Percentiles rank a stretch among this genome's conserved stretches.
Conservation (phyloP, 2,329 filamentous ascomycete species). For the Pseudogymnoascus sp. region DNA sequence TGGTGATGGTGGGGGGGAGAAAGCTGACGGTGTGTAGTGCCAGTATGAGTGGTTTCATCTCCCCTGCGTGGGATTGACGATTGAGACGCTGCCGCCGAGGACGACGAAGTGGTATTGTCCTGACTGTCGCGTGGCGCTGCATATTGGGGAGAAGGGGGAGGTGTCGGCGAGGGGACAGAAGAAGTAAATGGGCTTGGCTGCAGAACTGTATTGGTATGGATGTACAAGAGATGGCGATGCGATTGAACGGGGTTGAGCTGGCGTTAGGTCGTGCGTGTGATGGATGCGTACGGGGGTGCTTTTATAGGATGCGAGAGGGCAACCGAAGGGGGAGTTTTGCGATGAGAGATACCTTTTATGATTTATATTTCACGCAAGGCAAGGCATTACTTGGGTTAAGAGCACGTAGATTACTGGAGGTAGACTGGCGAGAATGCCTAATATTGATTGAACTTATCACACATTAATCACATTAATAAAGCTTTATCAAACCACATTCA, state of each 20-base stretch:
- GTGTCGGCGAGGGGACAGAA: slow-evolving; percentile 38
- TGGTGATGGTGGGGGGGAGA: slow-evolving; percentile 20
- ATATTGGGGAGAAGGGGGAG: slow-evolving; percentile 57
- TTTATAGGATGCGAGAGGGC: neutral
- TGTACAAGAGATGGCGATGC: neutral
- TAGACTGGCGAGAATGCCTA: neutral
- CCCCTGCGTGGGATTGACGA: slow-evolving; percentile 62
- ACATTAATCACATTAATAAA: neutral
- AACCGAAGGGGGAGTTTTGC: neutral
- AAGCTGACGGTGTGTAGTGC: slow-evolving; percentile 42
- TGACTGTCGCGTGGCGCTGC: slow-evolving; percentile 58
- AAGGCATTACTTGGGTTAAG: neutral
- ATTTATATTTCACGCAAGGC: neutral
- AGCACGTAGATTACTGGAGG: neutral
- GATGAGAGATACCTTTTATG: neutral
- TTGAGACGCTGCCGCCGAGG: slow-evolving; percentile 53
- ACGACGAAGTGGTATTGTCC: slow-evolving; percentile 83
- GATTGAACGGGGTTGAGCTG: neutral
- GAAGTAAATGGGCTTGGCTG: slow-evolving; percentile 18
- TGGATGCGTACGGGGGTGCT: neutral
- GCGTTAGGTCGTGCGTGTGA: neutral
- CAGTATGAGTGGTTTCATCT: slow-evolving; percentile 83
- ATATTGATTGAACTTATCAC: neutral
- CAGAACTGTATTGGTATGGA: neutral
- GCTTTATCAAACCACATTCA: neutral